Conservation (phyloP, 495 filamentous ascomycete species). For the Aspergillus panamensis region DNA sequence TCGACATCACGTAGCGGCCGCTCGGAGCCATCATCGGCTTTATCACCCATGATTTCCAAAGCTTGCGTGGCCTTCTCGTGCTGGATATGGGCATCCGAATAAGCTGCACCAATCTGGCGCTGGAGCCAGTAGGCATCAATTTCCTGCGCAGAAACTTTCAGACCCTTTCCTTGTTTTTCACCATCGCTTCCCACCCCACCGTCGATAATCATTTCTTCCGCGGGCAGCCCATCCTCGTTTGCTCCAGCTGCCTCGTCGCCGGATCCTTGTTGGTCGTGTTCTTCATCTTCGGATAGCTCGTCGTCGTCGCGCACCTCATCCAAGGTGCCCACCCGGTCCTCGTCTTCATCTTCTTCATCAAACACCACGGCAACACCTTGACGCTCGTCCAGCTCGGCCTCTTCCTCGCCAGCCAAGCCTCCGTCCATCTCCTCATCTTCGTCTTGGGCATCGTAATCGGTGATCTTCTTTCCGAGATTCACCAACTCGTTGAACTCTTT, state of each 20-base stretch:
- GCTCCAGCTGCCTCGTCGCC: conserved; percentile 53
- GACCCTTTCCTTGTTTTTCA: conserved; percentile 50
- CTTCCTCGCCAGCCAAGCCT: conserved; percentile 55
- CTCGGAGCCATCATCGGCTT: conserved; percentile 75
- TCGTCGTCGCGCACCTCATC: conserved; percentile 80
- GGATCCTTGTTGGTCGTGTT: conserved; percentile 50
- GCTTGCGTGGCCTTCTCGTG: conserved; percentile 83
- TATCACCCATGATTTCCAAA: conserved; percentile 72
- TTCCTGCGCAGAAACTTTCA: conserved; percentile 69
- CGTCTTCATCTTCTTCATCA: conserved; percentile 89
- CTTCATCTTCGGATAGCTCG: conserved; percentile 66
- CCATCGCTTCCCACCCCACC: conserved; percentile 45
- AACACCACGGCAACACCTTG: conserved; percentile 98
- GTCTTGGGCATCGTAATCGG: conserved; percentile 95
- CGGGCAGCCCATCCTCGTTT: conserved; percentile 44
- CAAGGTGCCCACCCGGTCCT: conserved; percentile 67
- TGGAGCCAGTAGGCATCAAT: conserved; percentile 99
- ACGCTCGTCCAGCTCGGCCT: conserved; percentile 79
- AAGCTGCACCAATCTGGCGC: conserved; percentile 81
- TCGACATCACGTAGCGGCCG: conserved; percentile 86
- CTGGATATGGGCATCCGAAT: conserved; percentile 84
- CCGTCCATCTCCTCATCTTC: conserved; percentile 87
- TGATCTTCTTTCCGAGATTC: conserved; percentile 98
- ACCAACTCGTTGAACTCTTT: conserved; percentile 97
- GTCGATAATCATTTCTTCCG: conserved; percentile 80